Percentiles rank a stretch among this genome's conserved stretches.
Conservation (phyloP, 2,329 filamentous ascomycete species). For the Trichoderma koningii region DNA sequence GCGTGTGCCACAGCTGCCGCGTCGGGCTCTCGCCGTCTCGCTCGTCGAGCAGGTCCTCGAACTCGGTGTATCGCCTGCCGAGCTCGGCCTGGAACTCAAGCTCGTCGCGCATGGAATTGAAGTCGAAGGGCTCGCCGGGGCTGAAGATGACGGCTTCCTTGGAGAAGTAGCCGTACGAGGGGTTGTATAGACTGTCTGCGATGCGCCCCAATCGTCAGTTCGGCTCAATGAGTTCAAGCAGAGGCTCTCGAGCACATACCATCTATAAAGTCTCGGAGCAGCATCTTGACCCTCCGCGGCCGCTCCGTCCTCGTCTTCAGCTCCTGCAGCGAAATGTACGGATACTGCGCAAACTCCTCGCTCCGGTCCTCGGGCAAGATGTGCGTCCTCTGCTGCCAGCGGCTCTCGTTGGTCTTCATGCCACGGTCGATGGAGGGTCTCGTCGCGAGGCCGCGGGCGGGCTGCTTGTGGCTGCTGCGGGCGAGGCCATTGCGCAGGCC, state of each 20-base stretch:
- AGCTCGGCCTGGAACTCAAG: conserved; percentile 78
- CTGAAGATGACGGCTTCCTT: conserved; percentile 96
- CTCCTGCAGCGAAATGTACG: conserved; percentile 80
- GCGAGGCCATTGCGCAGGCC: conserved; percentile 34
- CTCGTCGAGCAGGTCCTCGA: conserved; percentile 84
- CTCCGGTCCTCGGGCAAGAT: conserved; percentile 74
- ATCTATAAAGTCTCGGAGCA: conserved; percentile 96
- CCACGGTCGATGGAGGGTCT: conserved; percentile 43
- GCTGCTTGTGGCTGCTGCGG: background rate
- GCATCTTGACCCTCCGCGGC: conserved; percentile 90
- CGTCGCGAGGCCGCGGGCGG: conserved; percentile 36
- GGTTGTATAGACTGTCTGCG: conserved; percentile 89
- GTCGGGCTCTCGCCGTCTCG: conserved; percentile 66
- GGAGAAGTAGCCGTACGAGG: conserved; percentile 92
- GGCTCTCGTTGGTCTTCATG: conserved; percentile 60
- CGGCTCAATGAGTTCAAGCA: background rate
- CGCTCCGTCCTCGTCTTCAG: conserved; percentile 72
- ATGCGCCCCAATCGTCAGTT: background rate
- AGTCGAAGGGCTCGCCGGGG: conserved; percentile 88
- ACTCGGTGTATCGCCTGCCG: conserved; percentile 78
- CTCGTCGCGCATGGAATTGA: conserved; percentile 78
- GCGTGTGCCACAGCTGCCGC: conserved; percentile 96
- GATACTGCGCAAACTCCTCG: conserved; percentile 79
- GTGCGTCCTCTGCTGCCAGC: conserved; percentile 84
- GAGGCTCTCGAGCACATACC: conserved; percentile 52